Base-by-base conservation (phyloP, 495 filamentous ascomycete species). In the Antarctomyces pellizariae region DNA sequence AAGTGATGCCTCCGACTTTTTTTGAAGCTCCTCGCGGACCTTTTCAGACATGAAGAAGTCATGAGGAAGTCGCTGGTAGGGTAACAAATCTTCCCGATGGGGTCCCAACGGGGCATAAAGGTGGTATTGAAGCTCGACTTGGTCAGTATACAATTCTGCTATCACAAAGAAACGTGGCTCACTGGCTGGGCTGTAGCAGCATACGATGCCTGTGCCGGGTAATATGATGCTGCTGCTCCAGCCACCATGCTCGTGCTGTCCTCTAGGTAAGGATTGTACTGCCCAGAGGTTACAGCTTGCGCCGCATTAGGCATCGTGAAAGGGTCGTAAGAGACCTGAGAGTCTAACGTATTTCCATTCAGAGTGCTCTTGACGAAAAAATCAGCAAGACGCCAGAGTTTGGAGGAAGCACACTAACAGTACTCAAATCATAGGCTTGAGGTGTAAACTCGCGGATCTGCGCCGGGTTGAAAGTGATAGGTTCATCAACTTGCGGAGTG, bases 1-100 rank as follows among this genome's bases (percentile, higher is more conserved):
- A 18, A 75, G 54, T 9, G 75, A 69, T 18, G 82, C 79, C 33
- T 84, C 84, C 7, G 69, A 53, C 49, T 89, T 92, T 46, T 76
- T 75, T 37, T 90, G 79, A 21, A 95, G 50, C 11, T 89, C 78
- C 53, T 91, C 79, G 31, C 89, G 60, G 10, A 89, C 45, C 21
- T 71, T 63, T 33, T 80, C 78, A 1, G 78, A 67, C 18, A 95
- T 69, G 44, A 95, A 95, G 28, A 93, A 71, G 43, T 92, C 79
- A 42, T 83, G 76, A 7, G 73, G 71, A 32, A 67, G 69, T 28
- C 75, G 65, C 43, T 95, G 80, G 49, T 86, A 90, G 2, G 69
- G 64, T 29, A 73, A 56, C 8, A 80, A 56, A 33, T 72, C 75
- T 41, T 79, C 69, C 32, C 65, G 67, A 40, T 82, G 70, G 5